A percentile compares a stretch with the other conserved stretches of the same genome.
These are phyloP conservation scores for Verticillium zaregamsianum DNA, from an alignment of 2,329 filamentous ascomycete genomes.

Conservation along the genomic window DNA sequence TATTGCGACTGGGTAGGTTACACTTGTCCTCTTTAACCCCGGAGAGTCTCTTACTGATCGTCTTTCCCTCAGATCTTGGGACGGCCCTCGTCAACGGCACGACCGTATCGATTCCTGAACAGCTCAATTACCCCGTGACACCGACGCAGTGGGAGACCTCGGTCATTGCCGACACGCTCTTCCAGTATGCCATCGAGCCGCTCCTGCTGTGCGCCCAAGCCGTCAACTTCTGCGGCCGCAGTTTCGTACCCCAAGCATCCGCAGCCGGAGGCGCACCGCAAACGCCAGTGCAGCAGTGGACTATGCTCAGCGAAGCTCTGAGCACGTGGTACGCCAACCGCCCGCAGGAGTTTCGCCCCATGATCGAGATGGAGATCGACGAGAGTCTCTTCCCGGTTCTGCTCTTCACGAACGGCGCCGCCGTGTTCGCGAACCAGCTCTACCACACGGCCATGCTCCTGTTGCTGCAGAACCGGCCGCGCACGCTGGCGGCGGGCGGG, in stretches of 20 bases:
- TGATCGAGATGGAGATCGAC: conserved; percentile 25
- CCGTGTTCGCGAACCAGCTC: conserved; percentile 48
- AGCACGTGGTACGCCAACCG: conserved; percentile 26
- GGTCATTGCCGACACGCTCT: conserved; percentile 13
- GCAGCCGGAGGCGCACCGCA: conserved; percentile 7
- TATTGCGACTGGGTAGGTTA: conserved; percentile 20
- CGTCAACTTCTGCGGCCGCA: conserved; percentile 24
- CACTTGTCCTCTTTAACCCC: neutral
- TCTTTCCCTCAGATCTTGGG: conserved; percentile 17
- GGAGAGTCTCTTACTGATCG: neutral
- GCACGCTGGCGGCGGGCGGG: conserved; percentile 28
- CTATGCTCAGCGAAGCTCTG: conserved; percentile 23
- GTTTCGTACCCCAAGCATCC: conserved; percentile 14
- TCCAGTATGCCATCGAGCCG: conserved; percentile 17
- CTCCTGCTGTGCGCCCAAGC: conserved; percentile 28
- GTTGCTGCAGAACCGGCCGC: conserved; percentile 46
- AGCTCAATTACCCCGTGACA: conserved; percentile 10
- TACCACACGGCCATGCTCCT: conserved; percentile 53
- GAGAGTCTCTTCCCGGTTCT: conserved; percentile 27
- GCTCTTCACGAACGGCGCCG: conserved; percentile 32
- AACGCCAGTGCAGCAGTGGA: conserved; percentile 23
- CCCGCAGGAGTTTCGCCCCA: conserved; percentile 25
- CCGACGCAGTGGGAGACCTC: conserved; percentile 3
- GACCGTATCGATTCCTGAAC: conserved; percentile 18
- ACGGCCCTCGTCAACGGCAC: conserved; percentile 21